phyloP scores from a whole-genome alignment of 345 rosid species.

The Rubroshorea leprosula region DNA sequence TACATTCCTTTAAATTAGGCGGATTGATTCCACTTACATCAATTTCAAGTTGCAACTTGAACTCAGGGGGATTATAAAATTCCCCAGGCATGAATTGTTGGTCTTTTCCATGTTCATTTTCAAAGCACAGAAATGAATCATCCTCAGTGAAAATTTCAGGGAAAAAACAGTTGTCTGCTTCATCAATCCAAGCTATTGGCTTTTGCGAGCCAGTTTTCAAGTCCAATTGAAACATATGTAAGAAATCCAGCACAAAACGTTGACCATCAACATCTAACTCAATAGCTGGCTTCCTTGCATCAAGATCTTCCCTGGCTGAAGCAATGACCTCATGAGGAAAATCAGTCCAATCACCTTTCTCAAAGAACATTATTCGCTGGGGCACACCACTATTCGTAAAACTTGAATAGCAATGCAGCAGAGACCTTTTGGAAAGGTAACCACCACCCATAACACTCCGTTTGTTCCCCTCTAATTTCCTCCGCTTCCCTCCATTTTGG shows the following conservation, averaged over 20 bases:
- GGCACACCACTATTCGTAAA: slow-evolving; percentile 63
- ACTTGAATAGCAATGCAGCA: slow-evolving; percentile 56
- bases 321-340: slow-evolving; percentile 41
- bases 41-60: slow-evolving; percentile 81
- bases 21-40: slow-evolving; percentile 53
- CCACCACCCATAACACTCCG: slow-evolving; percentile 26
- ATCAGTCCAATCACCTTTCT: slow-evolving; percentile 76
- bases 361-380: slow-evolving; percentile 63
- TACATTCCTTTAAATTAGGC: slow-evolving; percentile 49
- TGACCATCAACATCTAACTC: slow-evolving; percentile 51
- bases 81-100: slow-evolving; percentile 18
- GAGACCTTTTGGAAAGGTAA: slow-evolving; percentile 34
- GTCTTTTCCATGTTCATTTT: slow-evolving; percentile 27
- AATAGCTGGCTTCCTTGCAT: slow-evolving; percentile 52
- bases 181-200: slow-evolving; percentile 95
- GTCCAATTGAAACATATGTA: slow-evolving; percentile 74
- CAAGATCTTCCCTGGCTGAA: slow-evolving; percentile 47
- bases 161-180: slow-evolving; percentile 66
- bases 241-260: slow-evolving; percentile 57
- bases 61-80: slow-evolving; percentile 41
- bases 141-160: slow-evolving; percentile 55
- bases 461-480: slow-evolving; percentile 32
- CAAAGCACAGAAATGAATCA: slow-evolving; percentile 35
- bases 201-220: slow-evolving; percentile 52
- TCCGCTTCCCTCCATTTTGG: slow-evolving; percentile 41